Percentiles rank a stretch among this genome's conserved stretches.
Evolutionary conservation across 495 filamentous ascomycete genomes (phyloP).

Genomic region (Hypoxylon lienhwacheense): DNA sequence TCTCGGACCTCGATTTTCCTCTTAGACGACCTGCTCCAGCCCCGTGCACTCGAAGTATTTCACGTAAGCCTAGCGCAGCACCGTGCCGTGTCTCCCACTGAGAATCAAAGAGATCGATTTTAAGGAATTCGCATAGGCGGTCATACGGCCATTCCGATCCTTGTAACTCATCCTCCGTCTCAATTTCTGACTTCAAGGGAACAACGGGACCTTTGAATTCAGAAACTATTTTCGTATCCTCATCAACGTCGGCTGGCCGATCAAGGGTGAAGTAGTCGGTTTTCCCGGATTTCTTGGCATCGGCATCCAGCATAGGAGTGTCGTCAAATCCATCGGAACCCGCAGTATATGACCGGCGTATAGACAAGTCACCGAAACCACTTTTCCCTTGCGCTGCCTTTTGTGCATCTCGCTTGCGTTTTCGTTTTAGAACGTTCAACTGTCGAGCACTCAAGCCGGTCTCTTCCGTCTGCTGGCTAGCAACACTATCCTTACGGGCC

Average conservation of each 20-base stretch:
- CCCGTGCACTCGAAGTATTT: constrained; percentile 89
- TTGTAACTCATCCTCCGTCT: constrained; percentile 70
- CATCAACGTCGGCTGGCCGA: constrained; percentile 68
- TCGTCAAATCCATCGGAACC: constrained; percentile 59
- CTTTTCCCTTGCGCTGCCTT: constrained; percentile 65
- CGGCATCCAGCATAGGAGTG: constrained; percentile 61
- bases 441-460: constrained; percentile 82
- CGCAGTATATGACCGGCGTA: constrained; percentile 62
- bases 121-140: constrained; percentile 88
- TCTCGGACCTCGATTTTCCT: constrained; percentile 70
- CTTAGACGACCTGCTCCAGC: constrained; percentile 80
- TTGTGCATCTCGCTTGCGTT: constrained; percentile 80
- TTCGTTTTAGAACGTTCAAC: constrained; percentile 89
- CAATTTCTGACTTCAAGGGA: constrained; percentile 63
- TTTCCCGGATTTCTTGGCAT: constrained; percentile 66
- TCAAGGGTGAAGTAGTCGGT: constrained; percentile 92
- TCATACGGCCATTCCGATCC: constrained; percentile 94
- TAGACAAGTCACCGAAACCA: constrained; percentile 86
- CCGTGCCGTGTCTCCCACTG: constrained; percentile 98
- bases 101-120: constrained; percentile 87
- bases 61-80: constrained; percentile 91
- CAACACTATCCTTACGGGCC: constrained; percentile 40
- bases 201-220: constrained; percentile 85
- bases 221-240: constrained; percentile 88
- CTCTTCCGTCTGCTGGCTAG: constrained; percentile 59